Evolutionary conservation across 371 early-diverging fungal species (phyloP).

Genomic region (Dentiscutata heterogama): DNA sequence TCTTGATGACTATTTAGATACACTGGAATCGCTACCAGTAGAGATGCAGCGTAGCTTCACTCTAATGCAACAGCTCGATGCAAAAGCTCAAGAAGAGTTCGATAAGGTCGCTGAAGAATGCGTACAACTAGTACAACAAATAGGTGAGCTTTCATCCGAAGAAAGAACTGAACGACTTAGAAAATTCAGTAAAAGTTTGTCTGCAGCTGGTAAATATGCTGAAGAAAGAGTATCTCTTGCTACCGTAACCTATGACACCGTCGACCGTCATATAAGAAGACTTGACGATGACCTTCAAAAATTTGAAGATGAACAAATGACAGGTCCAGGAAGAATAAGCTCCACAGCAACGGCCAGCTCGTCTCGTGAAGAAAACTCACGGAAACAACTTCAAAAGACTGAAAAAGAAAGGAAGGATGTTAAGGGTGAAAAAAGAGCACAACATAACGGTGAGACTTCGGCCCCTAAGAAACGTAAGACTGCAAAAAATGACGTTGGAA

Average conservation of each 20-base stretch:
- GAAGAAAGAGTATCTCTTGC: slow-evolving; percentile 94
- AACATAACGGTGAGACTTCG: background rate
- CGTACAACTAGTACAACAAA: slow-evolving; percentile 65
- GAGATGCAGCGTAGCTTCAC: slow-evolving; percentile 93
- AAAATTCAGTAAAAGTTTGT: slow-evolving; percentile 66
- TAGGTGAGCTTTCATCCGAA: slow-evolving; percentile 60
- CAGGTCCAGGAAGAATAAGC: slow-evolving; percentile 64
- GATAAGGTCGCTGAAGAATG: slow-evolving; percentile 70
- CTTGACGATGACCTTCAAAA: slow-evolving; percentile 90
- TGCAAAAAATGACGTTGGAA: background rate
- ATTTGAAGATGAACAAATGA: slow-evolving; percentile 91
- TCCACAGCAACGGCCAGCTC: slow-evolving; percentile 42
- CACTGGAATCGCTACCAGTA: slow-evolving; percentile 89
- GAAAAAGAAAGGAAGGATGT: slow-evolving; percentile 48
- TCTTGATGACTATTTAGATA: slow-evolving; percentile 92
- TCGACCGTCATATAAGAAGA: slow-evolving; percentile 90
- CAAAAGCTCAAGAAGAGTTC: slow-evolving; percentile 81
- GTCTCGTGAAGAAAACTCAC: slow-evolving; percentile 40
- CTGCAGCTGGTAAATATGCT: slow-evolving; percentile 84
- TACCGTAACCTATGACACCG: slow-evolving; percentile 90
- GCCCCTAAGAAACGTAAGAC: background rate
- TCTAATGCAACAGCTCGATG: slow-evolving; percentile 90
- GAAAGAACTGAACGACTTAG: slow-evolving; percentile 70
- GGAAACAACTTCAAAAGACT: slow-evolving; percentile 45
- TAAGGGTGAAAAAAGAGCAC: background rate